A percentile compares a stretch with the other conserved stretches of the same genome.
Evolutionary conservation across 306 rosid species (phyloP).

Genomic region (Quercus rubra): DNA sequence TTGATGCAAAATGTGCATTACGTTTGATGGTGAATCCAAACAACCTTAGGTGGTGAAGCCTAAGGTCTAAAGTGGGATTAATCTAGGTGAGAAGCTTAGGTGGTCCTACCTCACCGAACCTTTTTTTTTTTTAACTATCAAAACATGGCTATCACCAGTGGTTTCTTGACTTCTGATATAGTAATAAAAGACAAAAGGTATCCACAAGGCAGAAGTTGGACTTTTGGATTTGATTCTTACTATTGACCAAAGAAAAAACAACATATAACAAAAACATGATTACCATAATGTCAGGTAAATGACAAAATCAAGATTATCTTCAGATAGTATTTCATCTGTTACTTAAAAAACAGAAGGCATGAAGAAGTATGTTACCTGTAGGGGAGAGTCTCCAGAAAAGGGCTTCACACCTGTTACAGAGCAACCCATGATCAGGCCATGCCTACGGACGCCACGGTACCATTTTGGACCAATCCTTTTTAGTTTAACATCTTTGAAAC

Average conservation of each 20-base stretch:
- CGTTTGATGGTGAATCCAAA: no score
- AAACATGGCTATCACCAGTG: not conserved
- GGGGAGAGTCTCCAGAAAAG: conserved; percentile 75
- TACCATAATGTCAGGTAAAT: not conserved
- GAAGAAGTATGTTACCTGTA: conserved; percentile 40
- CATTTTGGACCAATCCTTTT: conserved; percentile 93
- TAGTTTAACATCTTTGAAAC: conserved; percentile 67
- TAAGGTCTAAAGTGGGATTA: no score
- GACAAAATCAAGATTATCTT: not conserved
- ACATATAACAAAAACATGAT: not conserved
- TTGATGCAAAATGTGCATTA: no score
- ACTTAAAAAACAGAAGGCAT: not conserved
- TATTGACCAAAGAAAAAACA: not conserved
- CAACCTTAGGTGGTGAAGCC: no score
- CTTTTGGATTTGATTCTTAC: not conserved
- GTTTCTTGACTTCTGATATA: not conserved
- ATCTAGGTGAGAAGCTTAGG: no score
- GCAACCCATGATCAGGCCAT: conserved; percentile 89
- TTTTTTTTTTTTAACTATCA: not conserved
- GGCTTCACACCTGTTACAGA: conserved; percentile 82
- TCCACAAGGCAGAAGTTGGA: not conserved
- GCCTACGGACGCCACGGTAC: conserved; percentile 84
- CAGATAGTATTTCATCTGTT: not conserved
- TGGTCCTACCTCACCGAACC: no score
- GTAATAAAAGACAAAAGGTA: not conserved